Conservation (phyloP, 2,329 filamentous ascomycete species). For the Diaporthe velutina region DNA sequence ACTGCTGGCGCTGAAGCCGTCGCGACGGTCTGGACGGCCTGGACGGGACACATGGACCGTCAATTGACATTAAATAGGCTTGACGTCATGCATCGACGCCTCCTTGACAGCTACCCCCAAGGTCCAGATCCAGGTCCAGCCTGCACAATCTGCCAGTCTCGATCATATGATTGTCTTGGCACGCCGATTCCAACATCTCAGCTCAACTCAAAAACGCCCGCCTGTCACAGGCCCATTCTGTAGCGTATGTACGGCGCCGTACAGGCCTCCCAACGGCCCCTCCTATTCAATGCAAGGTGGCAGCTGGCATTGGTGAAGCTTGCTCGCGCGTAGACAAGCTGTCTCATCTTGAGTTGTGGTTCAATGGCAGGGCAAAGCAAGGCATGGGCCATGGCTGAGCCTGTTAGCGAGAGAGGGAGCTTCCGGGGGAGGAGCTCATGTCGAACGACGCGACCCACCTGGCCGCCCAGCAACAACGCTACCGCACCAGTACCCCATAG, state of each 20-base stretch:
- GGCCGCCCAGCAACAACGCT: constrained; percentile 5
- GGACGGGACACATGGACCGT: not conserved
- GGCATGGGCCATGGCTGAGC: constrained; percentile 15
- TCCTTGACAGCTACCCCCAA: not conserved
- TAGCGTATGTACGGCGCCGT: not conserved
- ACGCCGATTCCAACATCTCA: constrained; percentile 11
- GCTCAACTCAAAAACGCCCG: constrained; percentile 3
- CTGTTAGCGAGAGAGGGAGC: not conserved
- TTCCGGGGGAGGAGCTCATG: not conserved
- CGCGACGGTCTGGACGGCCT: not conserved
- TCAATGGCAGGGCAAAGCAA: constrained; percentile 25
- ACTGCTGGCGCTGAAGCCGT: constrained; percentile 6
- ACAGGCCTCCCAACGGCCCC: not conserved
- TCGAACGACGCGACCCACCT: not conserved
- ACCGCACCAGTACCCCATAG: constrained; percentile 4
- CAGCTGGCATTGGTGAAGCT: constrained; percentile 15
- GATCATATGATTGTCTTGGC: constrained; percentile 29
- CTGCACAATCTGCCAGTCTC: not conserved
- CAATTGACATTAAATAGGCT: constrained; percentile 25
- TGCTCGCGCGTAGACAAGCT: not conserved
- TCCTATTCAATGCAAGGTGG: not conserved
- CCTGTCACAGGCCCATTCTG: not conserved
- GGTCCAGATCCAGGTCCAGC: not conserved
- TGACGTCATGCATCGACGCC: constrained; percentile 32
- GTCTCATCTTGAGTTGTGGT: constrained; percentile 5